phyloP scores from a whole-genome alignment of 1,139 yeast species.

The Zygoascus sp. region DNA sequence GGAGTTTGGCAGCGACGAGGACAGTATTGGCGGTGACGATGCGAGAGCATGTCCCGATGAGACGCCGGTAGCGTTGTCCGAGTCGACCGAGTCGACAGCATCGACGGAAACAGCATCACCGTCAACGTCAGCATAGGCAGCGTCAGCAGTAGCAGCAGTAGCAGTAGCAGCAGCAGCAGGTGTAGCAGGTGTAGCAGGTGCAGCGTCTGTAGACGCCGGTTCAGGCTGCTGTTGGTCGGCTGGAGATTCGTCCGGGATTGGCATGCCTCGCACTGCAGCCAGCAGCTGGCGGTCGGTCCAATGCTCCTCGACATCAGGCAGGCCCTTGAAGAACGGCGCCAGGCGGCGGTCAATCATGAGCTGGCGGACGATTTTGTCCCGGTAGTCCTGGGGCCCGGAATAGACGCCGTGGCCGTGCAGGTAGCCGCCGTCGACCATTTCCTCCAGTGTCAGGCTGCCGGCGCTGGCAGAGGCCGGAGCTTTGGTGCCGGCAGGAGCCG shows the following conservation, averaged over 20 bases:
- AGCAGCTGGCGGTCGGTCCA: slow-evolving; percentile 75
- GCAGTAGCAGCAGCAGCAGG: too few relatives aligned
- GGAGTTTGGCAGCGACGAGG: slow-evolving; percentile 10
- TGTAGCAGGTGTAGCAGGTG: too few relatives aligned
- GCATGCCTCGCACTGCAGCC: slow-evolving; percentile 43
- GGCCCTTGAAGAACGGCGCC: slow-evolving; percentile 89
- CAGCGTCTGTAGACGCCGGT: too few relatives aligned
- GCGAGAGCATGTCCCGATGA: background rate
- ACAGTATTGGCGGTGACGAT: background rate
- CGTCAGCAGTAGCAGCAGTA: too few relatives aligned
- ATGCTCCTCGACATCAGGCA: slow-evolving; percentile 69
- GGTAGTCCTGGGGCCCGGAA: slow-evolving; percentile 68
- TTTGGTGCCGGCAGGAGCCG: slow-evolving; percentile 1
- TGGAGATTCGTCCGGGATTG: slow-evolving; percentile 21
- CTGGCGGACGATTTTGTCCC: slow-evolving; percentile 62
- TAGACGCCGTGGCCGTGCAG: slow-evolving; percentile 87
- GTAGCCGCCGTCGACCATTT: slow-evolving; percentile 44
- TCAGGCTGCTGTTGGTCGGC: background rate
- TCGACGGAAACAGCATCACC: background rate
- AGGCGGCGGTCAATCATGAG: slow-evolving; percentile 62
- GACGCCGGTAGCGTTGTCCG: too few relatives aligned
- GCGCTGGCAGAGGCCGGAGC: background rate
- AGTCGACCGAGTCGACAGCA: background rate
- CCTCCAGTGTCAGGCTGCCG: slow-evolving; percentile 31
- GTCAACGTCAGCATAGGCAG: background rate